These are phyloP conservation scores for Triticum urartu DNA, from an alignment of 176 grass and related monocot species.

Conservation along the genomic window DNA sequence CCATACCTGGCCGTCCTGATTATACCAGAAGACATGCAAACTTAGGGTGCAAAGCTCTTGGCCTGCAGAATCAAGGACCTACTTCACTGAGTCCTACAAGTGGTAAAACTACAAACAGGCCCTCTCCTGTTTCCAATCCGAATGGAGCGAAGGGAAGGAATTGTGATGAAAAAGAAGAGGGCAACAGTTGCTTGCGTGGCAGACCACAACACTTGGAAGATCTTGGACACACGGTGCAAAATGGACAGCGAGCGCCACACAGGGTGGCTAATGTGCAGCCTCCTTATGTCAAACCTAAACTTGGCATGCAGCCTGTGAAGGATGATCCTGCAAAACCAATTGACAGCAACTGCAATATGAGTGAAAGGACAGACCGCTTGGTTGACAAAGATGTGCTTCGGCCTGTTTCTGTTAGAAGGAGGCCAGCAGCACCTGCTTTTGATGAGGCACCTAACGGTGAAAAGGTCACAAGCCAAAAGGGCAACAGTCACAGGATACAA, in stretches of 20 bases:
- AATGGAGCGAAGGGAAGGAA: constrained; percentile 34
- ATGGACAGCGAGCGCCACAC: constrained; percentile 26
- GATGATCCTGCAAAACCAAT: constrained; percentile 34
- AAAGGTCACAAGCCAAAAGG: constrained; percentile 34
- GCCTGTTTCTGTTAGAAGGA: constrained; percentile 73
- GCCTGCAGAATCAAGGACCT: constrained; percentile 36
- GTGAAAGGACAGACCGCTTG: constrained; percentile 23
- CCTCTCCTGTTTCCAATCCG: constrained; percentile 45
- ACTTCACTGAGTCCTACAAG: constrained; percentile 38
- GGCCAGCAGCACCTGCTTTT: not conserved
- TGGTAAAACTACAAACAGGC: constrained; percentile 48
- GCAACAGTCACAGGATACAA: constrained; percentile 29
- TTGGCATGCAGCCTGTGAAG: not conserved
- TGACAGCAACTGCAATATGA: not conserved
- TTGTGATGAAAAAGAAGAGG: constrained; percentile 39
- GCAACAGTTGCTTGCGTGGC: not conserved
- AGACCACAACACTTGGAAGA: constrained; percentile 16
- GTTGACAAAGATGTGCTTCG: constrained; percentile 28
- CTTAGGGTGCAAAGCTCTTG: constrained; percentile 29
- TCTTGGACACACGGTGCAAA: constrained; percentile 4
- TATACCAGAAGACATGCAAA: constrained; percentile 10
- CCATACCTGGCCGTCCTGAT: constrained; percentile 30
- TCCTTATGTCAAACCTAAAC: constrained; percentile 61
- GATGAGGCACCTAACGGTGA: constrained; percentile 27
- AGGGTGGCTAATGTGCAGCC: constrained; percentile 28